Percentiles rank a stretch among this genome's conserved stretches.
Evolutionary conservation across 768 basidiomycete genomes (phyloP).

Genomic region (Boletus fagicola): DNA sequence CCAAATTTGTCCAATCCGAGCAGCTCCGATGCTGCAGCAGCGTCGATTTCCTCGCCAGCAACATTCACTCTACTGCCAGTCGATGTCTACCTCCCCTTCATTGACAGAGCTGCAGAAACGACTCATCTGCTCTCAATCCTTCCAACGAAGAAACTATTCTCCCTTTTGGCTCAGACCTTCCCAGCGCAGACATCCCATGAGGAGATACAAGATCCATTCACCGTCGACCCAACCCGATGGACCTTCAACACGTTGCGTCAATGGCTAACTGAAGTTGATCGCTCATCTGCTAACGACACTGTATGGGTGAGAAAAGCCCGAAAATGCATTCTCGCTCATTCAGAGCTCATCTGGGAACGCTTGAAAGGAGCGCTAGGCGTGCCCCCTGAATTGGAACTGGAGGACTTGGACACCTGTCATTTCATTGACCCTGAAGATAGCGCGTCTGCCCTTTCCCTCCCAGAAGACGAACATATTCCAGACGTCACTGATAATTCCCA

Average conservation of each 20-base stretch:
- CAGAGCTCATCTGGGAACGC: slow-evolving; percentile 90
- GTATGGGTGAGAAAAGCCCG: slow-evolving; percentile 73
- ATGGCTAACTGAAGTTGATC: slow-evolving; percentile 65
- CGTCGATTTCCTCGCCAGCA: slow-evolving; percentile 39
- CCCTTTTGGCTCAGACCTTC: slow-evolving; percentile 72
- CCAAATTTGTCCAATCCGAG: slow-evolving; percentile 1
- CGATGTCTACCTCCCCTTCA: slow-evolving; percentile 80
- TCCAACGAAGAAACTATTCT: slow-evolving; percentile 69
- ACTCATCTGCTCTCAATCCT: slow-evolving; percentile 58
- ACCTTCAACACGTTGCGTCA: slow-evolving; percentile 63
- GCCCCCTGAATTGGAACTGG: slow-evolving; percentile 77
- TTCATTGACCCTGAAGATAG: not conserved
- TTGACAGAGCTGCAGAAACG: slow-evolving; percentile 80
- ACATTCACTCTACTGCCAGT: slow-evolving; percentile 75
- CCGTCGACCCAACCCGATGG: slow-evolving; percentile 68
- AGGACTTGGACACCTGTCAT: slow-evolving; percentile 33
- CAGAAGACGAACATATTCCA: not conserved
- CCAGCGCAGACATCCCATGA: slow-evolving; percentile 34
- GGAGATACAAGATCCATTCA: slow-evolving; percentile 34
- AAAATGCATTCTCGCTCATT: slow-evolving; percentile 71
- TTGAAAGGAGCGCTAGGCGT: slow-evolving; percentile 86
- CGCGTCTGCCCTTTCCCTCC: not conserved
- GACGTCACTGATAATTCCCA: not conserved
- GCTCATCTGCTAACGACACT: slow-evolving; percentile 63
- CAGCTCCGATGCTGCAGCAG: not conserved